phyloP scores from a whole-genome alignment of 192 early-diverging fungal species.

The Coemansia sp. region DNA sequence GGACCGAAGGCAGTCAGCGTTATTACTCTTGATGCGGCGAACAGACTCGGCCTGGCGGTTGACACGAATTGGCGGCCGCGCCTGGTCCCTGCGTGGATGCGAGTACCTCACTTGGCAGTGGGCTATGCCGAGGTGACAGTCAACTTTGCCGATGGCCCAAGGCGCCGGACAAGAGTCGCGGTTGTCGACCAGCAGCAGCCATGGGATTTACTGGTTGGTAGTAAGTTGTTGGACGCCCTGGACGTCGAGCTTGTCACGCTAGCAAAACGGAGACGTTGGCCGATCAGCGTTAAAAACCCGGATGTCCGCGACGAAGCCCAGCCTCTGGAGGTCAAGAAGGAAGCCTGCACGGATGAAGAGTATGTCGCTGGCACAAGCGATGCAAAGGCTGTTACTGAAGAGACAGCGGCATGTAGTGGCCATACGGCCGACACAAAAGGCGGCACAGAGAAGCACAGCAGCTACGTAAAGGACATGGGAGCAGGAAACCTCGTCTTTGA shows the following conservation, averaged over 20 bases:
- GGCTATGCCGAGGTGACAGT: not conserved
- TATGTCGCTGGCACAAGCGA: too few species aligned
- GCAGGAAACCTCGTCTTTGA: too few species aligned
- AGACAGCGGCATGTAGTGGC: too few species aligned
- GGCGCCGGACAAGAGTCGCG: not conserved
- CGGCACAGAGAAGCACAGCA: too few species aligned
- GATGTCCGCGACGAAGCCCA: too few species aligned
- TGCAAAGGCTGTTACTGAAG: too few species aligned
- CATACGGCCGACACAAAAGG: too few species aligned
- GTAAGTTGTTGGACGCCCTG: not conserved
- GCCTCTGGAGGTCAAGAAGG: too few species aligned
- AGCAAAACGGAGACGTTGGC: too few species aligned
- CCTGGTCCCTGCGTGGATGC: not conserved
- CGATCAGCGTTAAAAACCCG: too few species aligned
- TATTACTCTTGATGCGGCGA: not conserved
- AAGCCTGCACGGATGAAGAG: too few species aligned
- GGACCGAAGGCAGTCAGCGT: not conserved
- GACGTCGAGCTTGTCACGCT: not conserved
- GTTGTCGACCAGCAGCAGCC: not conserved
- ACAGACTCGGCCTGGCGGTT: not conserved
- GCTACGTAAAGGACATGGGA: too few species aligned
- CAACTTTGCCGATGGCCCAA: not conserved
- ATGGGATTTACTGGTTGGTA: not conserved
- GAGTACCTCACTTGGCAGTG: not conserved
- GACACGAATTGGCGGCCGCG: not conserved